phyloP scores from a whole-genome alignment of 805 yeast species.

The Cyberlindnera bimundalis region DNA sequence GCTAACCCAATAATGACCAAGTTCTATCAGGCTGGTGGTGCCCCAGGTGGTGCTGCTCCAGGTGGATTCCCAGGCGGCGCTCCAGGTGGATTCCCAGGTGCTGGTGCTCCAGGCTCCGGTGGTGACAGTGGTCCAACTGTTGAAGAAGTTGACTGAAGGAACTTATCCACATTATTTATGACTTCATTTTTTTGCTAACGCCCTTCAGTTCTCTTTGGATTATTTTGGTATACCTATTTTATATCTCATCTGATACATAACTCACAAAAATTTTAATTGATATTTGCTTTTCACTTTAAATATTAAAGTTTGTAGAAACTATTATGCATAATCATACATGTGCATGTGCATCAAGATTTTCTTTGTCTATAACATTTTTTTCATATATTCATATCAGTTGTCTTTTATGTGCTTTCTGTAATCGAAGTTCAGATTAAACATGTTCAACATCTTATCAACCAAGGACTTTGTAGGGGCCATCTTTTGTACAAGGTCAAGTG shows the following conservation, averaged over 20 bases:
- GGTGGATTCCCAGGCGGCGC: slow-evolving; percentile 57
- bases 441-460: slow-evolving; percentile 16
- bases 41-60: slow-evolving; percentile 60
- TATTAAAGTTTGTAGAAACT: neutral
- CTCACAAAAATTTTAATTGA: neutral
- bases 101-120: slow-evolving; percentile 49
- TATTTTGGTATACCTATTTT: too few relatives aligned
- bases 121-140: slow-evolving; percentile 64
- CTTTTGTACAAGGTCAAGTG: slow-evolving; percentile 8
- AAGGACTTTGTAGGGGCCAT: slow-evolving; percentile 12
- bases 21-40: slow-evolving; percentile 94
- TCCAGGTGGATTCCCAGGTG: slow-evolving; percentile 54
- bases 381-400: too few relatives aligned
- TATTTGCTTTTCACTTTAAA: neutral
- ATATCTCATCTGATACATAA: neutral
- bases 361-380: too few relatives aligned
- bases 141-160: slow-evolving; percentile 66
- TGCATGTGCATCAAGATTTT: too few relatives aligned
- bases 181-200: too few relatives aligned
- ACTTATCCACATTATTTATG: too few relatives aligned
- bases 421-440: slow-evolving; percentile 23
- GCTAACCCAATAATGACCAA: slow-evolving; percentile 97
- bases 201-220: too few relatives aligned
- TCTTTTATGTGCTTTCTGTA: slow-evolving; percentile 21
- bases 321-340: too few relatives aligned